phyloP scores from a whole-genome alignment of 1,139 yeast genomes.

The Komagataea norvegica region DNA sequence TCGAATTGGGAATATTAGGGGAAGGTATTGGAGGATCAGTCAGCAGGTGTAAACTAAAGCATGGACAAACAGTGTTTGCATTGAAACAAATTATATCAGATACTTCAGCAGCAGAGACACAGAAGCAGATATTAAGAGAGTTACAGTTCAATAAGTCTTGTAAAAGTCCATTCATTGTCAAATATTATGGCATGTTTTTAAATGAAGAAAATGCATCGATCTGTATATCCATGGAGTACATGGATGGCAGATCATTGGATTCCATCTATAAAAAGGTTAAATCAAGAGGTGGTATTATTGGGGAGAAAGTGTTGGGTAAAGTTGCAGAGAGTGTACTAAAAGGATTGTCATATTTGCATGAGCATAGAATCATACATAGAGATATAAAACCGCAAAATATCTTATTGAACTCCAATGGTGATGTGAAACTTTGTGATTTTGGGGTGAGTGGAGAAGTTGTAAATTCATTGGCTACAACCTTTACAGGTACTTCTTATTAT shows the following conservation, averaged over 20 bases:
- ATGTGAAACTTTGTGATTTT: slow-evolving; percentile 90
- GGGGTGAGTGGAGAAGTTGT: slow-evolving; percentile 99
- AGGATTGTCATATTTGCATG: slow-evolving; percentile 85
- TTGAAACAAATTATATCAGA: slow-evolving; percentile 65
- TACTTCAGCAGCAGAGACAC: slow-evolving; percentile 69
- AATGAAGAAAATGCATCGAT: slow-evolving; percentile 74
- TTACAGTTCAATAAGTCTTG: slow-evolving; percentile 82
- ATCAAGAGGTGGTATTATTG: slow-evolving; percentile 72
- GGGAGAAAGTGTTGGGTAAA: slow-evolving; percentile 88
- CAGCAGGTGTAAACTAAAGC: slow-evolving; percentile 58
- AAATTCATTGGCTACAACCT: slow-evolving; percentile 89
- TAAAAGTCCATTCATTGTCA: slow-evolving; percentile 78
- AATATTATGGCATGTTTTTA: slow-evolving; percentile 87
- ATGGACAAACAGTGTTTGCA: slow-evolving; percentile 68
- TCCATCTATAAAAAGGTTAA: slow-evolving; percentile 74
- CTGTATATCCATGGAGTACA: slow-evolving; percentile 91
- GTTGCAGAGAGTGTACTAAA: slow-evolving; percentile 79
- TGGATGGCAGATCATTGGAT: slow-evolving; percentile 90
- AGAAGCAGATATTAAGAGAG: slow-evolving; percentile 82
- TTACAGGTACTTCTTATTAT: slow-evolving; percentile 94
- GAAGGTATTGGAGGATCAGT: slow-evolving; percentile 97
- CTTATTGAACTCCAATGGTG: slow-evolving; percentile 65
- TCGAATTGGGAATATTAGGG: slow-evolving; percentile 67
- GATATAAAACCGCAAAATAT: slow-evolving; percentile 94
- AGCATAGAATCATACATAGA: slow-evolving; percentile 82